Conservation (phyloP, 805 yeast species). For the Ogataea dorogensis region DNA sequence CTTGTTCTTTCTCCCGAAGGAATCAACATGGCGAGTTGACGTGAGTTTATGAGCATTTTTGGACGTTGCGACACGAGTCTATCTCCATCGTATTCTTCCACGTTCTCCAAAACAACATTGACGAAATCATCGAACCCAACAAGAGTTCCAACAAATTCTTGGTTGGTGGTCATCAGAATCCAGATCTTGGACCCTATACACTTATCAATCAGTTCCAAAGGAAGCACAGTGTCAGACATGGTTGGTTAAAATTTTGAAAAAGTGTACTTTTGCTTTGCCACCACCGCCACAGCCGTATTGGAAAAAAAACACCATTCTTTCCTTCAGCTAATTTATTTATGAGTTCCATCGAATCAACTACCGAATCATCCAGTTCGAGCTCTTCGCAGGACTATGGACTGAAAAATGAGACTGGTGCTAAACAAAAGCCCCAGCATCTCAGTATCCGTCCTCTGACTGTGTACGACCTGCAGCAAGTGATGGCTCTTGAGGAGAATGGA, state of each 20-base stretch:
- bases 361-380: constrained; percentile 29
- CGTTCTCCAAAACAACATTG: constrained; percentile 84
- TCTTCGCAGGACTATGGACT: constrained; percentile 17
- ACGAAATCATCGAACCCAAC: constrained; percentile 96
- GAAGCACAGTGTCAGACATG: constrained; percentile 41
- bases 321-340: constrained; percentile 4
- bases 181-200: constrained; percentile 78
- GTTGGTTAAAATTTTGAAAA: no score
- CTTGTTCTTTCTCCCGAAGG: constrained; percentile 47
- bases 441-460: constrained; percentile 75
- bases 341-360: constrained; percentile 24
- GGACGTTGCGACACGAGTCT: constrained; percentile 46
- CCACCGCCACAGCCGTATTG: constrained; percentile 1
- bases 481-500: constrained; percentile 61
- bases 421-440: constrained; percentile 51
- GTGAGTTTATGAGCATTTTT: constrained; percentile 68
- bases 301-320: no score
- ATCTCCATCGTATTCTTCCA: constrained; percentile 52
- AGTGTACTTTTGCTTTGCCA: constrained; percentile 1
- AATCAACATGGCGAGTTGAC: constrained; percentile 63
- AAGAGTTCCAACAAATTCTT: constrained; percentile 85
- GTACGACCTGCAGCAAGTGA: constrained; percentile 66
- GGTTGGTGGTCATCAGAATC: constrained; percentile 61
- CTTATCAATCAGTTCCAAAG: constrained; percentile 84
- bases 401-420: constrained; percentile 27